Evolutionary conservation across 495 filamentous ascomycete species (phyloP).

Genomic region (Penicillium steckii): DNA sequence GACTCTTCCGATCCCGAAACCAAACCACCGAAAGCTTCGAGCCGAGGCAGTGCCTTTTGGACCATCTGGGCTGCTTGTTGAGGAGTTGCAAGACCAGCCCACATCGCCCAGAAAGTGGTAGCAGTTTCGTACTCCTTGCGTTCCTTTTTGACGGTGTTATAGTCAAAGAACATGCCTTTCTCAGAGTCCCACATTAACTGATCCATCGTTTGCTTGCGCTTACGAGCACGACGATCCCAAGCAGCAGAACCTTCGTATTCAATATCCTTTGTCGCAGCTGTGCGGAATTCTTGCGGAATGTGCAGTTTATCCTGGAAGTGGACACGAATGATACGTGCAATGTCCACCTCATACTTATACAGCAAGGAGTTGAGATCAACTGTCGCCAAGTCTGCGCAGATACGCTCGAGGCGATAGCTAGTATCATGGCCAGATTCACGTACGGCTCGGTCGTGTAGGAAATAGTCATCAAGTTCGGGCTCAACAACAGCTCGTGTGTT

Average conservation of each 20-base stretch:
- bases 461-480: slow-evolving; percentile 90
- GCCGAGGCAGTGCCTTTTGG: slow-evolving; percentile 70
- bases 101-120: slow-evolving; percentile 96
- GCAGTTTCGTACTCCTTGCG: slow-evolving; percentile 79
- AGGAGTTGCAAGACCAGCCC: slow-evolving; percentile 82
- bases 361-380: slow-evolving; percentile 91
- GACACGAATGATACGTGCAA: slow-evolving; percentile 75
- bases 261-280: slow-evolving; percentile 51
- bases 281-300: slow-evolving; percentile 78
- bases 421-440: slow-evolving; percentile 98
- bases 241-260: slow-evolving; percentile 73
- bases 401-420: slow-evolving; percentile 83
- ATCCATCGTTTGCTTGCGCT: slow-evolving; percentile 76
- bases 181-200: slow-evolving; percentile 89
- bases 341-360: slow-evolving; percentile 95
- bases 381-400: slow-evolving; percentile 86
- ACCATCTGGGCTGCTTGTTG: slow-evolving; percentile 78
- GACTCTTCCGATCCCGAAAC: slow-evolving; percentile 84
- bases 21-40: slow-evolving; percentile 87
- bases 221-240: slow-evolving; percentile 85
- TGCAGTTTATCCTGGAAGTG: slow-evolving; percentile 76
- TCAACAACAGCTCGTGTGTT: slow-evolving; percentile 75
- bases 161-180: slow-evolving; percentile 95
- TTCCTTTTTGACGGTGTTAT: slow-evolving; percentile 77
- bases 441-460: slow-evolving; percentile 90